These are phyloP conservation scores for Prunus persica DNA, from an alignment of 306 rosid genomes.

Conservation along the genomic window DNA sequence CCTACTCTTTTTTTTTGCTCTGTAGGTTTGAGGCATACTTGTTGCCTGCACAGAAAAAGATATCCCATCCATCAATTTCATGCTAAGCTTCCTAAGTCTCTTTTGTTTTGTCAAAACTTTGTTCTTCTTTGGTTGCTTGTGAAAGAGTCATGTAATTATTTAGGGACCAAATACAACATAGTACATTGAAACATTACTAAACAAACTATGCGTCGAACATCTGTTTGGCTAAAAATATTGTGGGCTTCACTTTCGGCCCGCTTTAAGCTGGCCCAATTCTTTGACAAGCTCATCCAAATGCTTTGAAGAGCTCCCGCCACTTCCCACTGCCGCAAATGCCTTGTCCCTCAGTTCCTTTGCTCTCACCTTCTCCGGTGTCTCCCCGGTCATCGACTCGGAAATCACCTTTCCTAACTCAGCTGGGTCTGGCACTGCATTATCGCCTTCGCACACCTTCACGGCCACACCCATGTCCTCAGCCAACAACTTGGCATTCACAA, in stretches of 20 bases:
- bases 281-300: constrained; percentile 40
- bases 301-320: constrained; percentile 38
- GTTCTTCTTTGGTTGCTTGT: neutral
- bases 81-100: neutral
- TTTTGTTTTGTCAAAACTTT: neutral
- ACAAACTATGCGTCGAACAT: no score
- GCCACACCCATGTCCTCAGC: constrained; percentile 55
- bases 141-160: neutral
- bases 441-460: constrained; percentile 45
- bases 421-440: constrained; percentile 45
- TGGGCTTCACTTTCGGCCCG: neutral
- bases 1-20: constrained; percentile 44
- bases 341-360: constrained; percentile 31
- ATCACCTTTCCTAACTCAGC: constrained; percentile 35
- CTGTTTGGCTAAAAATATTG: neutral
- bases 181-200: no score
- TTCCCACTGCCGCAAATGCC: constrained; percentile 31
- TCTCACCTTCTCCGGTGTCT: constrained; percentile 22
- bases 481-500: constrained; percentile 46
- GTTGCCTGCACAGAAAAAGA: constrained; percentile 76
- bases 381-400: constrained; percentile 14
- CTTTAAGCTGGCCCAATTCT: constrained; percentile 4
- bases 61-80: constrained; percentile 49
- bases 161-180: neutral
- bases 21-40: constrained; percentile 54